These are phyloP conservation scores for Pythium volutum DNA, from an alignment of 352 stramenopile species.

Conservation along the genomic window DNA sequence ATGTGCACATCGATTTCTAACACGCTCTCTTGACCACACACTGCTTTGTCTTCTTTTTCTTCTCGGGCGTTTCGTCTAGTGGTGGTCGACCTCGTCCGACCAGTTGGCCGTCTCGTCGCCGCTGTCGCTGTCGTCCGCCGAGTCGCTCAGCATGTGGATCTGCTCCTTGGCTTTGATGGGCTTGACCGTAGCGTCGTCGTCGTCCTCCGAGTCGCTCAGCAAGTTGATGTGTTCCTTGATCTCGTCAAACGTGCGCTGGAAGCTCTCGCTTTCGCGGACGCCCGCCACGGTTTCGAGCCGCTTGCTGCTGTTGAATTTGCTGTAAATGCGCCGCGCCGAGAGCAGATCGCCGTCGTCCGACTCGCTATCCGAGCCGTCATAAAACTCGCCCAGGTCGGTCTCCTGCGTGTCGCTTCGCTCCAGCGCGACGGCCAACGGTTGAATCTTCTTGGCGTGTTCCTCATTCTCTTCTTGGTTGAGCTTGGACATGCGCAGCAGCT, in stretches of 20 bases:
- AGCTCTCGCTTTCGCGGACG: slow-evolving; percentile 30
- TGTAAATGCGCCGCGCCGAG: slow-evolving; percentile 23
- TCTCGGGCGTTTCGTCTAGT: too few species aligned
- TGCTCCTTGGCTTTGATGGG: slow-evolving; percentile 64
- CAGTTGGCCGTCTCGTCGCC: slow-evolving; percentile 23
- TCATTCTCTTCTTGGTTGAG: slow-evolving; percentile 13
- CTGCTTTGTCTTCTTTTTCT: not conserved
- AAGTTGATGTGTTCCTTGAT: slow-evolving; percentile 61
- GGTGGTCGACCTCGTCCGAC: not conserved
- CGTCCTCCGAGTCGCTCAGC: slow-evolving; percentile 33
- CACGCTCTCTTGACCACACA: not conserved
- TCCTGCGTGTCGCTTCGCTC: slow-evolving; percentile 15
- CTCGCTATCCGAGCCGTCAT: slow-evolving; percentile 26
- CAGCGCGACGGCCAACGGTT: not conserved
- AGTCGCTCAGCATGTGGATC: slow-evolving; percentile 54
- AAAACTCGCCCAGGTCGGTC: slow-evolving; percentile 15
- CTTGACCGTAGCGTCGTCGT: slow-evolving; percentile 48
- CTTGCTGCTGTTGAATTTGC: slow-evolving; percentile 38
- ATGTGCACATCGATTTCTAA: too few species aligned
- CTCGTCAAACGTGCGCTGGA: slow-evolving; percentile 56
- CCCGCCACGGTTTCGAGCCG: slow-evolving; percentile 43
- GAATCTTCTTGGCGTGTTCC: not conserved
- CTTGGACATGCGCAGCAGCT: slow-evolving; percentile 23
- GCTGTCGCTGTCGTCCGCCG: slow-evolving; percentile 33
- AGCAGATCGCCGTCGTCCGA: slow-evolving; percentile 23